Evolutionary conservation across 441 rosid genomes (phyloP), one percentile per base, ranked within the genome.

Genomic region (Adansonia grandidieri): DNA sequence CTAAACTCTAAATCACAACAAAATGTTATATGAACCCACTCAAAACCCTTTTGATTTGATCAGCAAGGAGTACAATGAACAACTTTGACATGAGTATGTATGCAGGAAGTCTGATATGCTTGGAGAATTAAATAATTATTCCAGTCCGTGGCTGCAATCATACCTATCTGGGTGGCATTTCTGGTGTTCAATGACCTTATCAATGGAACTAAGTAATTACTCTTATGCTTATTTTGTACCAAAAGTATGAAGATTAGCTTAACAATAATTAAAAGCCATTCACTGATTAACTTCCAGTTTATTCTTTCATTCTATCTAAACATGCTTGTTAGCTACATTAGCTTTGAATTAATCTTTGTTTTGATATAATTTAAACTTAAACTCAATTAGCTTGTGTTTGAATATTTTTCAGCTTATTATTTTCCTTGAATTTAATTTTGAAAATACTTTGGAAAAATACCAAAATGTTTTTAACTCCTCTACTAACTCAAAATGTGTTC

Each of bases 241-340:
- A 66, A 66, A 19, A 10, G 19, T 47, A 50, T 2, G 19, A 22
- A 11, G 19, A 47, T 22, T 47, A 48, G 57, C 42, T 42, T 7
- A 69, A 22, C 15, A 48, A 10, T 6, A 20, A 48, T 20, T 22
- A 69, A 24, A 68, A 48, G 13, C 19, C 5, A 19, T 20, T 68
- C 9, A 71, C 10, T 3, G 40, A 28, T 42, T 8, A 28, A 40
- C 22, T 24, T 14, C 74, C 14, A 14, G 15, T 53, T 62, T 53
- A 15, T 51, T 71, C 60, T 71, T 51, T 71, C 22, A 71, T 14
- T 37, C 47, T n/a, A 72, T 4, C 42, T 40, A 72, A 20, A 56
- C 32, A 54, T 9, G 19, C 28, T 37, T 37, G 40, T 37, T 37
- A 37, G 40, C 40, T 37, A 37, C 4, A 37, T 37, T 37, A 37